Conservation (phyloP, 2,329 filamentous ascomycete genomes). For the Alternaria sp. region DNA sequence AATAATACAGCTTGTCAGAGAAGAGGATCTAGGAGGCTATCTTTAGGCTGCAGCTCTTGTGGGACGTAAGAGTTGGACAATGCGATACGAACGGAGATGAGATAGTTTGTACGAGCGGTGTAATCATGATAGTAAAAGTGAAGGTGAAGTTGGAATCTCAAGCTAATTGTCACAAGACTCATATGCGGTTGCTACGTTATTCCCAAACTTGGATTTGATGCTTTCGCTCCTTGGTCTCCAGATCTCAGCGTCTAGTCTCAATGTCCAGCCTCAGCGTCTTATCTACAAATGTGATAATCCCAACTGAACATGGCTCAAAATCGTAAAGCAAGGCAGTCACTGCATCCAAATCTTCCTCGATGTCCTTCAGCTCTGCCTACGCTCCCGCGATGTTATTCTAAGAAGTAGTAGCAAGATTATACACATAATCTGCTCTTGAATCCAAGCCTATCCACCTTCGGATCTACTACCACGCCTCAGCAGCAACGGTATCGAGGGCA, state of each 20-base stretch:
- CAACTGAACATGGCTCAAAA: too few species aligned
- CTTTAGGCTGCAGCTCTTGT: not conserved
- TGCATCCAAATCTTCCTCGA: too few species aligned
- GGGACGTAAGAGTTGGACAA: not conserved
- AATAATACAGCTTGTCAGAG: too few species aligned
- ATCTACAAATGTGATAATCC: too few species aligned
- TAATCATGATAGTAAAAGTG: not conserved
- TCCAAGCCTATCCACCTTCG: not conserved
- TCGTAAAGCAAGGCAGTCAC: too few species aligned
- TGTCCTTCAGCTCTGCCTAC: not conserved
- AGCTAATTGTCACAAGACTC: not conserved
- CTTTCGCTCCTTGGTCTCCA: too few species aligned
- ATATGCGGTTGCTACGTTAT: too few species aligned
- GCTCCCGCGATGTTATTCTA: not conserved
- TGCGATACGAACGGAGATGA: not conserved
- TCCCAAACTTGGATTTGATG: too few species aligned
- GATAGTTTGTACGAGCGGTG: not conserved
- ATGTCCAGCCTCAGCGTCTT: too few species aligned
- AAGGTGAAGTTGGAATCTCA: not conserved
- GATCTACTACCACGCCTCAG: not conserved
- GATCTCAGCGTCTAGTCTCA: too few species aligned
- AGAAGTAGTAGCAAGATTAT: not conserved
- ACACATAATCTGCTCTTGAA: not conserved
- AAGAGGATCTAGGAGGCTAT: too few species aligned
- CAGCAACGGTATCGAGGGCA: slow-evolving; percentile 12